Base-by-base conservation (phyloP, 202 grass and related monocot species). In the Schoenoplectus triqueter region DNA sequence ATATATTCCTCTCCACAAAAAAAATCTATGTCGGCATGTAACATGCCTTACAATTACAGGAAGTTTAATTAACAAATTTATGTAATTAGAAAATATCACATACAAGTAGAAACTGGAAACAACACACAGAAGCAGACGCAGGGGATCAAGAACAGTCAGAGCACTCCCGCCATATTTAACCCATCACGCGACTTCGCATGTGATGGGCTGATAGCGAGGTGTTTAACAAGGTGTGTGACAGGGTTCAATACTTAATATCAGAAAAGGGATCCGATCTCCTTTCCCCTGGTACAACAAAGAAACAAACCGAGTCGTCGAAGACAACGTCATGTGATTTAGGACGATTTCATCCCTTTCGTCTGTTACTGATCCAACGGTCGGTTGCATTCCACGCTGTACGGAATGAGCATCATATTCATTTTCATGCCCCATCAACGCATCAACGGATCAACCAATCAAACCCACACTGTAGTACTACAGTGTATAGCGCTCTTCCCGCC, bases 401-500 rank as follows among this genome's bases (percentile, higher is more conserved):
- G 31, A 31, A 31, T 31, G 31, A 31, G 31, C 31, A 31, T 31
- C 31, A 31, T 31, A 31, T 31, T 31, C 31, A 31, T 31, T 0
- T 31, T 31, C 31, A 31, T 31, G n/a, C n/a, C n/a, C 39, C 2
- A 10, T 17, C 52, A 20, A 78, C 3, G 11, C 55, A 2, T 55
- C 1, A 1, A 11, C 8, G 0, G 51, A 55, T 42, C 22, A 40
- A 59, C 21, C 56, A 62, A 80, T 19, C 20, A 41, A 41, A 19
- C 20, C 75, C 54, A 80, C 11, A 15, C 13, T 14, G 6, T 31
- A 31, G 31, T 31, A 31, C 31, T 31, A 31, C 47, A 49, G 31
- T 13, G 54, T 56, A 13, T 3, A 46, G 44, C 44, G 44, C 39
- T 68, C 48, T 66, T 82, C 80, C 80, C 80, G 80, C 63, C 80